phyloP scores from a whole-genome alignment of 495 filamentous ascomycete genomes.

The Cetradonia linearis region DNA sequence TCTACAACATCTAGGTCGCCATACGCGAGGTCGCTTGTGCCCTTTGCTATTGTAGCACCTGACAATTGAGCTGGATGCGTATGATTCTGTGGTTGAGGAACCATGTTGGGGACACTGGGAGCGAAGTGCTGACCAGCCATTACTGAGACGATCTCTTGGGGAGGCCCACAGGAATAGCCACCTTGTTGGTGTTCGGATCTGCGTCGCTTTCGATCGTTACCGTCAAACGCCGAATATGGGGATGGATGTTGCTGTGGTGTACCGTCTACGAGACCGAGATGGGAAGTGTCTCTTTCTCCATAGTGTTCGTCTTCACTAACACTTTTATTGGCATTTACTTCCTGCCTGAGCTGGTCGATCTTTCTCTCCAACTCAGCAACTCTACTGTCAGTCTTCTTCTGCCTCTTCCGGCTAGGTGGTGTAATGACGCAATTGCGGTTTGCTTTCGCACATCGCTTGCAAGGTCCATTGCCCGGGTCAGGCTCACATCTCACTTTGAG shows the following conservation, averaged over 20 bases:
- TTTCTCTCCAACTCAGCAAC: conserved; percentile 92
- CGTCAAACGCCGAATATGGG: conserved; percentile 11
- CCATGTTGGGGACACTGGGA: conserved; percentile 11
- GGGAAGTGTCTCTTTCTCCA: conserved; percentile 24
- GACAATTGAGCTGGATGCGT: background rate
- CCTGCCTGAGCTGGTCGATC: conserved; percentile 80
- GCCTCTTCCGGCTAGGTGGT: conserved; percentile 70
- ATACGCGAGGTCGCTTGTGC: background rate
- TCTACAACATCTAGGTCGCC: conserved; percentile 54
- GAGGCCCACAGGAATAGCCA: background rate
- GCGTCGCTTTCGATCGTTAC: conserved; percentile 11
- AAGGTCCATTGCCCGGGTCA: conserved; percentile 55
- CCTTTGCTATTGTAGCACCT: background rate
- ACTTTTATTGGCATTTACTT: conserved; percentile 46
- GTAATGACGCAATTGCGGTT: conserved; percentile 71
- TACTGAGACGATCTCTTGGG: background rate
- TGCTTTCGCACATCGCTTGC: conserved; percentile 80
- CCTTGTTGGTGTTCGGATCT: conserved; percentile 14
- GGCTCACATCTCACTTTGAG: conserved; percentile 87
- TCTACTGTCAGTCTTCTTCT: conserved; percentile 87
- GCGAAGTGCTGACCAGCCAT: conserved; percentile 5
- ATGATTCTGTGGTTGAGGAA: background rate
- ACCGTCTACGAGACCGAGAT: conserved; percentile 1
- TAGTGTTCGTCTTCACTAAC: conserved; percentile 28
- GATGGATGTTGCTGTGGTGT: conserved; percentile 11